Evolutionary conservation across 192 early-diverging fungal species (phyloP), one percentile per base, ranked within the genome.

Genomic region (Allomyces javanicus): DNA sequence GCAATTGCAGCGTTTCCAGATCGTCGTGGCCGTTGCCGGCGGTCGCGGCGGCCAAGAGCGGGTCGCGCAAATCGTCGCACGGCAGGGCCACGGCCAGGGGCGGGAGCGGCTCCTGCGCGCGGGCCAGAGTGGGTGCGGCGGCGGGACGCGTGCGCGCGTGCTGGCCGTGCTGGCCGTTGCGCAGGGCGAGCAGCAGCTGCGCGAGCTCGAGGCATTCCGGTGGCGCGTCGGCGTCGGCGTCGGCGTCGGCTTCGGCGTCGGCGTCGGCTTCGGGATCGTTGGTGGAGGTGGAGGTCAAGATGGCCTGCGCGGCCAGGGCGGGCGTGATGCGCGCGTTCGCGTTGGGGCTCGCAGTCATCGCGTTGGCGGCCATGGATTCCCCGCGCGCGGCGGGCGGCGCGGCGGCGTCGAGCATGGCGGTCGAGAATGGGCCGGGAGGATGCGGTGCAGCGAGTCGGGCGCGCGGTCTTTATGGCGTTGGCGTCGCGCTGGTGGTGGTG

Each of bases 281-380:
- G 64, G 70, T 73, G 19, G 72, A 70, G 64, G 75, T 70, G 33
- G 69, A 65, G 43, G 65, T 44, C 44, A 72, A 68, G 66, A 73
- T 76, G 62, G 73, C 75, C 44, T 58, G 70, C 33, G 65, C 12
- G 14, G 25, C 64, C 55, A 62, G 68, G 33, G 44, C 62, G 26
- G 43, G 72, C 33, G 69, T 55, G 19, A 61, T 40, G 33, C 4
- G 33, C 33, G 33, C 33, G 33, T 40, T 40, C 33, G 33, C 33
- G 33, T 40, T 40, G 33, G 33, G 33, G 33, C 33, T 40, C 33
- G 26, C 26, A 4, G 26, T 4, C 26, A 7, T 9, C 33, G 63
- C 50, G 67, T 64, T 10, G 66, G 65, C 3, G 50, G 58, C 63
- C 55, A 62, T 27, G 66, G 71, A 64, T 58, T 64, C 33, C 24